Conservation (phyloP, 768 basidiomycete species). For the Trametes gibbosa region DNA sequence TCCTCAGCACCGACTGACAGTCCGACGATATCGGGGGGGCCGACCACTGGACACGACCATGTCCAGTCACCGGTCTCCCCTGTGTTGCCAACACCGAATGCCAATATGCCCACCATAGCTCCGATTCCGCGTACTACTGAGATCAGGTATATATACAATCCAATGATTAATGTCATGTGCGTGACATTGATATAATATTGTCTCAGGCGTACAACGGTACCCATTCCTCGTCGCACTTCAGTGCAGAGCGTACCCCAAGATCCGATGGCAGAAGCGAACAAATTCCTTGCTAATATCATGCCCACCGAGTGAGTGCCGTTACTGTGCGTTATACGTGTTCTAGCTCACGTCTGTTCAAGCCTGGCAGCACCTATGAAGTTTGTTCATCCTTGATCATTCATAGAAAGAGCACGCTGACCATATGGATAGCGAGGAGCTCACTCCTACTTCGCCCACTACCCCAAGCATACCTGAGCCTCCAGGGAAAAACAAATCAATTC, state of each 20-base stretch:
- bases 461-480: not conserved
- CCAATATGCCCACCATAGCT: not conserved
- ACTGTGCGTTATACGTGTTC: not conserved
- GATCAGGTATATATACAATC: not conserved
- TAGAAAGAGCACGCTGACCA: not conserved
- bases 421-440: constrained; percentile 5
- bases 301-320: constrained; percentile 36
- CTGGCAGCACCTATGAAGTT: constrained; percentile 28
- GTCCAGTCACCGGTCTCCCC: constrained; percentile 9
- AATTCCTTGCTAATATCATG: constrained; percentile 40
- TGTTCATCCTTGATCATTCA: not conserved
- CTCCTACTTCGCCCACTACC: not conserved
- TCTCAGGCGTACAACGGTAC: not conserved
- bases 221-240: constrained; percentile 3
- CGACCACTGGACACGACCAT: constrained; percentile 2
- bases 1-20: not conserved
- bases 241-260: constrained; percentile 5
- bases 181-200: not conserved
- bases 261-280: constrained; percentile 28
- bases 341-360: constrained; percentile 16
- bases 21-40: not conserved
- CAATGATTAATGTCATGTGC: not conserved
- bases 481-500: not conserved
- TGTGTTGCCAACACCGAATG: not conserved
- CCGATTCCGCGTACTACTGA: not conserved